These are phyloP conservation scores for Pyrrhoderma noxium DNA, from an alignment of 1,284 basidiomycete genomes.

Conservation along the genomic window DNA sequence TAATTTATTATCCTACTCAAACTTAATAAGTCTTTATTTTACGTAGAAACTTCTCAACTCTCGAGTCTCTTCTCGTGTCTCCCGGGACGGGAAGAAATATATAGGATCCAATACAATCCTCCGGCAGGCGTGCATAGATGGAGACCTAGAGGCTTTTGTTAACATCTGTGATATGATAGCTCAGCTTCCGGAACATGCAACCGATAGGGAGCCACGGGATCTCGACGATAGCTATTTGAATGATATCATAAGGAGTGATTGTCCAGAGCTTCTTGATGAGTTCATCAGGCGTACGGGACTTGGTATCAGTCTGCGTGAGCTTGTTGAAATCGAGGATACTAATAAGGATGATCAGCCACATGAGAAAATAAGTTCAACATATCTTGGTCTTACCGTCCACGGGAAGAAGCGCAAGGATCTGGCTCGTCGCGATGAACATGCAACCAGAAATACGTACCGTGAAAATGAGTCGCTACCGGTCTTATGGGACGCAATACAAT, in stretches of 20 bases:
- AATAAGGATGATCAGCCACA: conserved; percentile 20
- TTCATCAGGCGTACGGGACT: conserved; percentile 43
- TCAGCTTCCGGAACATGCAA: conserved; percentile 19
- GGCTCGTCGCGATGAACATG: conserved; percentile 40
- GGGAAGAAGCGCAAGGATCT: conserved; percentile 52
- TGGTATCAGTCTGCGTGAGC: conserved; percentile 33
- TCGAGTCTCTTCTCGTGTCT: conserved; percentile 16
- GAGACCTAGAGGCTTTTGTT: conserved; percentile 46
- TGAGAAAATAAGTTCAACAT: conserved; percentile 36
- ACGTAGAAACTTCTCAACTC: conserved; percentile 27
- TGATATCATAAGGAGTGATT: conserved; percentile 33
- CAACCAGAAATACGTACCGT: conserved; percentile 17
- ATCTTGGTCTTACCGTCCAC: conserved; percentile 51
- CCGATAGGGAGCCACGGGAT: conserved; percentile 1
- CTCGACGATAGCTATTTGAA: conserved; percentile 14
- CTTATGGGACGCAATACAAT: conserved; percentile 37
- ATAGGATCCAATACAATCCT: conserved; percentile 21
- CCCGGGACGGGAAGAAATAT: conserved; percentile 12
- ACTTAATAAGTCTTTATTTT: too few species aligned
- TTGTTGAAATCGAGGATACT: conserved; percentile 18
- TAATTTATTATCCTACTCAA: too few species aligned
- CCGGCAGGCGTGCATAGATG: conserved; percentile 31
- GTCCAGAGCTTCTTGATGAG: conserved; percentile 43
- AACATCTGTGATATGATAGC: conserved; percentile 39
- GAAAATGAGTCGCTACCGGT: conserved; percentile 29